Evolutionary conservation across 1,284 basidiomycete genomes (phyloP).

Genomic region (Mycosarcoma maydis): DNA sequence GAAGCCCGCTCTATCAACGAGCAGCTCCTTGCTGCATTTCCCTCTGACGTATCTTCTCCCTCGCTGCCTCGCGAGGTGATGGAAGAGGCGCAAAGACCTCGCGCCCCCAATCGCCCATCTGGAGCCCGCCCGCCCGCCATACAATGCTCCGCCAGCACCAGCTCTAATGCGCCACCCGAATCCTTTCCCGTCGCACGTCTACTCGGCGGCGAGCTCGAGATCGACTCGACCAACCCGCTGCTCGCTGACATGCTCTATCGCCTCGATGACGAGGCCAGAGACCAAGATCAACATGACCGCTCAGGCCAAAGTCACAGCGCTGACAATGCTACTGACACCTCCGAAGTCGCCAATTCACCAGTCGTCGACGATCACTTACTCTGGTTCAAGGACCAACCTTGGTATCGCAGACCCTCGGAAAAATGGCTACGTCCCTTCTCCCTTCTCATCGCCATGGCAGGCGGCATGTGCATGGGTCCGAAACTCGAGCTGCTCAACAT

Average conservation of each 20-base stretch:
- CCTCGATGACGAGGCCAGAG: constrained; percentile 39
- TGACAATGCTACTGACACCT: neutral
- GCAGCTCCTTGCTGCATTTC: constrained; percentile 13
- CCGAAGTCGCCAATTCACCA: neutral
- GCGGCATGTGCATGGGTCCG: constrained; percentile 59
- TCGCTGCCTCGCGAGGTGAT: constrained; percentile 20
- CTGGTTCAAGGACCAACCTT: constrained; percentile 53
- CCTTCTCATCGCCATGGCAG: constrained; percentile 52
- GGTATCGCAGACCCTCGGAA: constrained; percentile 56
- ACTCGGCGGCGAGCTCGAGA: constrained; percentile 36
- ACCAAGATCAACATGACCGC: constrained; percentile 9
- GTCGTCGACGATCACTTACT: constrained; percentile 44
- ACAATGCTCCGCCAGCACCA: constrained; percentile 21
- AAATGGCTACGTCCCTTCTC: constrained; percentile 58
- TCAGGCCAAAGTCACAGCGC: neutral
- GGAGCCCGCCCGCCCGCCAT: constrained; percentile 18
- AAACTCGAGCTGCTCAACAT: constrained; percentile 60
- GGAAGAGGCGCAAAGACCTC: constrained; percentile 18
- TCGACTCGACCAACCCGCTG: constrained; percentile 48
- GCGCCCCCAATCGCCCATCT: constrained; percentile 3
- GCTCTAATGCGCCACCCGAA: constrained; percentile 20
- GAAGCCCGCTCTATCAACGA: constrained; percentile 17
- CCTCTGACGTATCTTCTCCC: constrained; percentile 20
- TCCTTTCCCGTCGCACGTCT: constrained; percentile 26
- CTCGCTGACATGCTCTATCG: constrained; percentile 53